Percentiles rank a stretch among this genome's conserved stretches.
These are phyloP conservation scores for Neostapfia colusana DNA, from an alignment of 176 grass and related monocot genomes.

Conservation along the genomic window DNA sequence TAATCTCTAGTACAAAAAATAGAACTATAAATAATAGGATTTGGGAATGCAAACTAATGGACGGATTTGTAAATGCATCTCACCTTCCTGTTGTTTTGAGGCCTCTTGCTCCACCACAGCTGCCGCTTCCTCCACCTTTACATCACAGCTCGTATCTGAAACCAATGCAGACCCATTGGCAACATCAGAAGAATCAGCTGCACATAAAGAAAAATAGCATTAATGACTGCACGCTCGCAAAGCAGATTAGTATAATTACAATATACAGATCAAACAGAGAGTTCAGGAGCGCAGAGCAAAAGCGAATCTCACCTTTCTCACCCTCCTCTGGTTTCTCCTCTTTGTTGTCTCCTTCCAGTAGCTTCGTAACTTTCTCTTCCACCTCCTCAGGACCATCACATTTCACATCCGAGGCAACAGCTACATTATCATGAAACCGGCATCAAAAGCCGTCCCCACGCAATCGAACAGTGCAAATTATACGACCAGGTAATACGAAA, in stretches of 20 bases:
- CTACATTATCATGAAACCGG: background rate
- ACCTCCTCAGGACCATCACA: slow-evolving; percentile 20
- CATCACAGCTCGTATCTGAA: background rate
- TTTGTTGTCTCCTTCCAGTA: slow-evolving; percentile 24
- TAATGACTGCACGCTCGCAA: background rate
- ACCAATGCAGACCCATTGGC: background rate
- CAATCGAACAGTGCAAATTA: slow-evolving; percentile 14
- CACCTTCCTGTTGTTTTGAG: slow-evolving; percentile 28
- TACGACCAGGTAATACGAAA: background rate
- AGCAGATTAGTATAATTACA: background rate
- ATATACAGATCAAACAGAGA: background rate
- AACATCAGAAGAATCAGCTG: slow-evolving; percentile 31
- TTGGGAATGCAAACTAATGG: background rate
- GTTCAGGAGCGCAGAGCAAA: background rate
- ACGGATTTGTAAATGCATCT: background rate
- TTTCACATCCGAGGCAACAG: slow-evolving; percentile 21
- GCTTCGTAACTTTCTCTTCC: slow-evolving; percentile 9
- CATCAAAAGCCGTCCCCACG: background rate
- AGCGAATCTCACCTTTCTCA: slow-evolving; percentile 33
- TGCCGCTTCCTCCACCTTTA: background rate
- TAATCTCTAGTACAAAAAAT: background rate
- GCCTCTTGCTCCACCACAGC: background rate
- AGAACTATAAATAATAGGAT: background rate
- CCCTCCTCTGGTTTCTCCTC: slow-evolving; percentile 36
- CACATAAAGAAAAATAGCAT: background rate